Evolutionary conservation across 768 basidiomycete genomes (phyloP).

Genomic region (Lyophyllum shimeji): DNA sequence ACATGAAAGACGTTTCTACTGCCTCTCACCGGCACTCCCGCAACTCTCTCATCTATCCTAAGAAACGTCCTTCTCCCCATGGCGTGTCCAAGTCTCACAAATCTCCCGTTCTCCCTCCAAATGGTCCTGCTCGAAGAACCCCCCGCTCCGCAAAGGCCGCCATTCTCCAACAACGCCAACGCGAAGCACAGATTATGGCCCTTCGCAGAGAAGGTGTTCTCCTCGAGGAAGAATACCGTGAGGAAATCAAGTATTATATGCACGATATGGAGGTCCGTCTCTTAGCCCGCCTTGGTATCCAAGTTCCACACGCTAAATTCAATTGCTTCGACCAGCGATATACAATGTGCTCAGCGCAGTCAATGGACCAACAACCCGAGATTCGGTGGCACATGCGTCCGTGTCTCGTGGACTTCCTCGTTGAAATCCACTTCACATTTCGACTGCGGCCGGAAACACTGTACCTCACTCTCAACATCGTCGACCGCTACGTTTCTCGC

Average conservation of each 20-base stretch:
- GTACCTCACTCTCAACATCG: constrained; percentile 97
- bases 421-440: constrained; percentile 98
- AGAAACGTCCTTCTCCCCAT: constrained; percentile 83
- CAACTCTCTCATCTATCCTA: constrained; percentile 69
- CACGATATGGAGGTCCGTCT: constrained; percentile 94
- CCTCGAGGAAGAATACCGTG: constrained; percentile 93
- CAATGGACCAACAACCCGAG: constrained; percentile 99
- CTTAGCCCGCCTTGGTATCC: neutral
- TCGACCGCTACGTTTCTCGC: constrained; percentile 98
- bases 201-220: constrained; percentile 73
- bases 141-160: constrained; percentile 67
- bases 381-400: constrained; percentile 99
- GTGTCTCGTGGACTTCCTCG: constrained; percentile 96
- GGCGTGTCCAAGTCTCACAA: constrained; percentile 72
- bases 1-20: constrained; percentile 78
- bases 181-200: constrained; percentile 66
- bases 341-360: constrained; percentile 90
- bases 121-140: constrained; percentile 54
- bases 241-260: constrained; percentile 94
- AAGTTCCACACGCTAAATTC: constrained; percentile 19
- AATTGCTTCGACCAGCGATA: constrained; percentile 39
- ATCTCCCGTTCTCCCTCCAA: constrained; percentile 50
- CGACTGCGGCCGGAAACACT: constrained; percentile 97
- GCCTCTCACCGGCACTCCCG: constrained; percentile 61
- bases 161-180: constrained; percentile 62